Evolutionary conservation across 2,329 filamentous ascomycete species (phyloP).

Genomic region (Epicoccum sorghinum): DNA sequence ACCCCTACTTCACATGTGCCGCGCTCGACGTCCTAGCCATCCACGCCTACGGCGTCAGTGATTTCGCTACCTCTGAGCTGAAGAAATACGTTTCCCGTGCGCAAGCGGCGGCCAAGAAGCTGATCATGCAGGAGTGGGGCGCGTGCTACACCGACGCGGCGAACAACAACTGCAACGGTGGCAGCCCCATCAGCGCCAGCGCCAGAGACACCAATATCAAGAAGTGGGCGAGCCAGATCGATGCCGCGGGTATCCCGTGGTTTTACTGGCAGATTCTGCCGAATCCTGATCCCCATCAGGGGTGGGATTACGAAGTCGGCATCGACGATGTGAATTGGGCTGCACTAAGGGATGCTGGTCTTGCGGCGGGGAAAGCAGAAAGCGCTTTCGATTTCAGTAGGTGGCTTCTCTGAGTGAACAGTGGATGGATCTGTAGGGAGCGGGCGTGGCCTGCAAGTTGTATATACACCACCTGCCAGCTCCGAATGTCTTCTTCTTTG

Average conservation of each 20-base stretch:
- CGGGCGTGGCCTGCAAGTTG: no score
- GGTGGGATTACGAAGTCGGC: constrained; percentile 13
- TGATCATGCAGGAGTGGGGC: constrained; percentile 19
- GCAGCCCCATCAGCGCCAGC: not conserved
- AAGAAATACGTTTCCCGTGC: constrained; percentile 7
- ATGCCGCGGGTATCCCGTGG: constrained; percentile 12
- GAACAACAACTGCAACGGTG: constrained; percentile 16
- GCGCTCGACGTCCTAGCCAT: constrained; percentile 14
- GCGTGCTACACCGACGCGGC: constrained; percentile 10
- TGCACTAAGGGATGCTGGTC: not conserved
- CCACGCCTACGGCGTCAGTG: constrained; percentile 13
- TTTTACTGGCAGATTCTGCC: constrained; percentile 18
- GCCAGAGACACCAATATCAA: constrained; percentile 6
- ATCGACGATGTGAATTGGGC: constrained; percentile 12
- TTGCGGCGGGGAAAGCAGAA: constrained; percentile 13
- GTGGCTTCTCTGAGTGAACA: no score
- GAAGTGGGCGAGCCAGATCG: constrained; percentile 8
- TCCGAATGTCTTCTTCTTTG: no score
- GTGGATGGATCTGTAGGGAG: no score
- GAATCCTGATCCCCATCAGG: constrained; percentile 9
- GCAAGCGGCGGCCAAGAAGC: constrained; percentile 1
- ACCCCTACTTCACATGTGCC: constrained; percentile 10
- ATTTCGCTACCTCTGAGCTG: constrained; percentile 5
- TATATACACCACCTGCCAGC: no score
- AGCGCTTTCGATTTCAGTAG: constrained; percentile 26